Base-by-base conservation (phyloP, 768 basidiomycete genomes). In the Calocera viscosa region DNA sequence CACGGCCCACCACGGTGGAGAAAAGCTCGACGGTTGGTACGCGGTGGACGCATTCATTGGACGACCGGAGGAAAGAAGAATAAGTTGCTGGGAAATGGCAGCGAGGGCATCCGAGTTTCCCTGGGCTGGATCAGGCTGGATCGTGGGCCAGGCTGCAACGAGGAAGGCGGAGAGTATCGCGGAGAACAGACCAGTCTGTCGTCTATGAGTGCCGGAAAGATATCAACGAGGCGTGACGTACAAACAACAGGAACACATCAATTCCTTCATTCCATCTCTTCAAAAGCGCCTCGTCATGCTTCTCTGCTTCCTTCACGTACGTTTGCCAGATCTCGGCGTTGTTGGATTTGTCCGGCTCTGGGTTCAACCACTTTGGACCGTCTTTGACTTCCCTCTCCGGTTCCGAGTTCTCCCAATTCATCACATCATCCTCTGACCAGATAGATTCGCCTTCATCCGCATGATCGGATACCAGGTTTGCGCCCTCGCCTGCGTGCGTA, bases 201-300 rank as follows among this genome's bases (percentile, higher is more conserved):
- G 76, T 39, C 14, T 38, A 5, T 38, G 35, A 14, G 7, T 38
- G 35, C 35, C 5, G 5, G 35, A 38, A 38, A 5, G 35, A 14
- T 5, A 38, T 14, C 35, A n/a, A n/a, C n/a, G n/a, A n/a, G n/a
- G n/a, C 35, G 35, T 38, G 7, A 38, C 35, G 5, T 69, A 78
- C 78, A 63, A 79, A 79, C 38, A 79, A 77, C 1, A 78, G 72
- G 38, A 78, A 75, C 3, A 74, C 72, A 66, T 80, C 78, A 78
- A 80, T 79, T 41, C 77, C 77, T 7, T 74, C 74, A 67, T 78
- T 80, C 78, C 78, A 79, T 35, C 75, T 75, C 68, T 75, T 72
- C 1, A 75, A 74, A 53, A 77, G 70, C 24, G 71, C 70, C 64
- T 68, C 71, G 65, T 79, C 75, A 35, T 76, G 68, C 63, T 73